Evolutionary conservation across 495 filamentous ascomycete species (phyloP).

Genomic region (Durotheca rogersii): DNA sequence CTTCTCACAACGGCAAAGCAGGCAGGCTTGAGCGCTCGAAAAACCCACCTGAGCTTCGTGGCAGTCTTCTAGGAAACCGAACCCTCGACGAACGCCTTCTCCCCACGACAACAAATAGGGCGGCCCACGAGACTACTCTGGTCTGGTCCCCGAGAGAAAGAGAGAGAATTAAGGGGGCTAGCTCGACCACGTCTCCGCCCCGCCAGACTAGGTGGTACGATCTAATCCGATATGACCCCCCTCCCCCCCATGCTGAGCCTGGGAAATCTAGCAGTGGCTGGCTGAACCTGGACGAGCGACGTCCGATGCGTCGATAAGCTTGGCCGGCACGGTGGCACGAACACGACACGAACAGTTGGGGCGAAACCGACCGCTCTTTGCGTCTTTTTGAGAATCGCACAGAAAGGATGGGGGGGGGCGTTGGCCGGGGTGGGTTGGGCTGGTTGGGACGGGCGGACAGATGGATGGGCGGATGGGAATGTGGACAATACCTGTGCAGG

Average conservation of each 20-base stretch:
- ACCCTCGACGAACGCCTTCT: background rate
- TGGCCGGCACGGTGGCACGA: too few species aligned
- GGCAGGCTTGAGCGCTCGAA: background rate
- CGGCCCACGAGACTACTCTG: conserved; percentile 18
- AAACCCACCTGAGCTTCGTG: conserved; percentile 6
- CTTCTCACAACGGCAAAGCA: background rate
- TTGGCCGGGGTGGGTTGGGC: too few species aligned
- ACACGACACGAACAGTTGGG: too few species aligned
- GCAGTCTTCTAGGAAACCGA: background rate
- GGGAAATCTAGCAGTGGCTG: background rate
- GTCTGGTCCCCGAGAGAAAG: conserved; percentile 7
- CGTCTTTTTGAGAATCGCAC: conserved; percentile 2
- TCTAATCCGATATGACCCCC: conserved; percentile 30
- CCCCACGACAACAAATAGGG: conserved; percentile 17
- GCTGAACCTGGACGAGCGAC: conserved; percentile 17
- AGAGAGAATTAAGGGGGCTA: conserved; percentile 5
- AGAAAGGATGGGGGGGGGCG: too few species aligned
- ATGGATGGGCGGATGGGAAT: background rate
- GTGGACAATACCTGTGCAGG: background rate
- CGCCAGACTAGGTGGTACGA: too few species aligned
- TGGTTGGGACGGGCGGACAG: too few species aligned
- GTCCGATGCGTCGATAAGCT: too few species aligned
- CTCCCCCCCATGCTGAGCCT: background rate
- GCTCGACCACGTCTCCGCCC: too few species aligned
- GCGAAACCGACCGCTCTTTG: conserved; percentile 17